Conservation (phyloP, 116 monocot genomes). For the Thalassia testudinum region DNA sequence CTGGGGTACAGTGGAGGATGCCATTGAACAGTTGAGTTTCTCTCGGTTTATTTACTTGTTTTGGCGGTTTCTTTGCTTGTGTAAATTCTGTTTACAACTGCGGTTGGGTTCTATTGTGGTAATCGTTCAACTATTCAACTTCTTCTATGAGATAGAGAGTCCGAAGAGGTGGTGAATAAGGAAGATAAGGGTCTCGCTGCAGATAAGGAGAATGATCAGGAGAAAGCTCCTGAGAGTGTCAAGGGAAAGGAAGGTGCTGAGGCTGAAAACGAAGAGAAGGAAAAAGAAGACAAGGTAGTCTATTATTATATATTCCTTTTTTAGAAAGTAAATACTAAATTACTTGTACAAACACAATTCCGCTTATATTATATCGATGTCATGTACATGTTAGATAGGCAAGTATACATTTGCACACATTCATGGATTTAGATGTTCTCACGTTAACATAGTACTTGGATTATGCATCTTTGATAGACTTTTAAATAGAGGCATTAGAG, state of each 20-base stretch:
- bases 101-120: background rate
- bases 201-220: constrained; percentile 16
- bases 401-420: too few species aligned
- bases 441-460: too few species aligned
- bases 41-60: background rate
- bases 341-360: too few species aligned
- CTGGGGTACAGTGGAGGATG: constrained; percentile 74
- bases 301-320: too few species aligned
- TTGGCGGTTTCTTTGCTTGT: background rate
- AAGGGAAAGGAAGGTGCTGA: constrained; percentile 12
- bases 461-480: too few species aligned
- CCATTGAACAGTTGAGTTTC: constrained; percentile 23
- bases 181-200: constrained; percentile 11
- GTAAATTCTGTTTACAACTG: too few species aligned
- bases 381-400: too few species aligned
- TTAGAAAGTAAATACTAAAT: too few species aligned
- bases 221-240: constrained; percentile 1
- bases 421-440: too few species aligned
- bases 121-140: background rate
- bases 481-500: too few species aligned
- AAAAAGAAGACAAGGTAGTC: constrained; percentile 29
- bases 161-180: constrained; percentile 11
- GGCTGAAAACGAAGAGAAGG: constrained; percentile 23
- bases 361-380: too few species aligned
- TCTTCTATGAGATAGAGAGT: constrained; percentile 6